phyloP scores from a whole-genome alignment of 139 green algal genomes.

The Micractinium conductrix region DNA sequence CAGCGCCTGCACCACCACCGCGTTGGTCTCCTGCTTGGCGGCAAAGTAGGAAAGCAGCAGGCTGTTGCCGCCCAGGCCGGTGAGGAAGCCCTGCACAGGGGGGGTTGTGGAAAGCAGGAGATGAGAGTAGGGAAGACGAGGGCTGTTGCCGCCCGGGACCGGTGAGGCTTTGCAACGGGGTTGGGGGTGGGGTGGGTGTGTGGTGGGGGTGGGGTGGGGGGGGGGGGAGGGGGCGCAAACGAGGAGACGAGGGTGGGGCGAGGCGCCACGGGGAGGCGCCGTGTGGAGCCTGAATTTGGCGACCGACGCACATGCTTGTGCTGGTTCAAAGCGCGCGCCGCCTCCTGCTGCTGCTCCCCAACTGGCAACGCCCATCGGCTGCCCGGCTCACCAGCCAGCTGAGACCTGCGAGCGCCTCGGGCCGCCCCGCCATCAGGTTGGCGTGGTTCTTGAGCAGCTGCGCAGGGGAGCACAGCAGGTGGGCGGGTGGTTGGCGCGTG shows the following conservation, averaged over 20 bases:
- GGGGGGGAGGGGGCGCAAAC: neutral
- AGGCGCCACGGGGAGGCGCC: neutral
- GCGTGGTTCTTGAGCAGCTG: constrained; percentile 76
- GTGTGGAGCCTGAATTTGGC: too few relatives aligned
- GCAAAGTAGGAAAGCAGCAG: constrained; percentile 84
- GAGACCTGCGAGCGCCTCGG: constrained; percentile 60
- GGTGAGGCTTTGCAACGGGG: too few relatives aligned
- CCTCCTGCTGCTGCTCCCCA: too few relatives aligned
- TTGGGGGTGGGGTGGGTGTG: too few relatives aligned
- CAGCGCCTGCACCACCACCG: constrained; percentile 74
- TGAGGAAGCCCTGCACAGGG: constrained; percentile 29
- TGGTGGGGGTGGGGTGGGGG: too few relatives aligned
- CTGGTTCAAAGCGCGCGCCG: too few relatives aligned
- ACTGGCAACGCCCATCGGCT: too few relatives aligned
- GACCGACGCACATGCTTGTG: too few relatives aligned
- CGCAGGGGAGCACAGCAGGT: too few relatives aligned
- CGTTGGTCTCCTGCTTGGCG: constrained; percentile 64
- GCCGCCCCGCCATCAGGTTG: constrained; percentile 62
- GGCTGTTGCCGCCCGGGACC: too few relatives aligned
- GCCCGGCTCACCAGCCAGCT: constrained; percentile 37
- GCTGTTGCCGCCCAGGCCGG: constrained; percentile 73
- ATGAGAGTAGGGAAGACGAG: too few relatives aligned
- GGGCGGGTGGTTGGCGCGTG: too few relatives aligned
- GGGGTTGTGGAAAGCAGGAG: neutral
- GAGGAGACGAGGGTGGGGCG: neutral